Conservation (phyloP, 768 basidiomycete genomes). For the Glaciozyma martinii region DNA sequence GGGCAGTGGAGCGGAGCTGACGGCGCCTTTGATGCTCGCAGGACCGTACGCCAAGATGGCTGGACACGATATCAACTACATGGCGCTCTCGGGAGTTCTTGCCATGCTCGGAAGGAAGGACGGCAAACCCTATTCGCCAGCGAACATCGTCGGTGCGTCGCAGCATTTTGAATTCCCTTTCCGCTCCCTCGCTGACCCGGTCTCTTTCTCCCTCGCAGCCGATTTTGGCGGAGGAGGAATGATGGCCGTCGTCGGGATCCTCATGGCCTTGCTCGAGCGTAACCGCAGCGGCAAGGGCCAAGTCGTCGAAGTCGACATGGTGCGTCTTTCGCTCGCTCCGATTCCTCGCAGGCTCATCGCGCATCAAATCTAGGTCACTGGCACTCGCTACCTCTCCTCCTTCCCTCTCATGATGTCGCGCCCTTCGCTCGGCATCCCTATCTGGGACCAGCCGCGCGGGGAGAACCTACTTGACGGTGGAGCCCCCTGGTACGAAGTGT, state of each 20-base stretch:
- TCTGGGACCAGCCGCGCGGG: conserved; percentile 45
- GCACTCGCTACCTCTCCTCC: conserved; percentile 64
- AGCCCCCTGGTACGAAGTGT: conserved; percentile 63
- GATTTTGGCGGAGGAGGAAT: conserved; percentile 78
- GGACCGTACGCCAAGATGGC: conserved; percentile 69
- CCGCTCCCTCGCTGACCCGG: background rate
- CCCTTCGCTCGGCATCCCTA: conserved; percentile 37
- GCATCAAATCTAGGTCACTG: conserved; percentile 54
- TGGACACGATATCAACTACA: conserved; percentile 81
- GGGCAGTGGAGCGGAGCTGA: background rate
- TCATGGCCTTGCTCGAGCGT: conserved; percentile 65
- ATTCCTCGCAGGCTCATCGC: background rate
- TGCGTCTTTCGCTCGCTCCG: conserved; percentile 35
- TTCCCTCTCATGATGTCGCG: conserved; percentile 53
- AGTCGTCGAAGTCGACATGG: conserved; percentile 69
- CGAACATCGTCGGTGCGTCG: conserved; percentile 51
- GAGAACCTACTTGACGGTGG: conserved; percentile 63
- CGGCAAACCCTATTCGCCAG: conserved; percentile 59
- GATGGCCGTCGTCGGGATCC: conserved; percentile 60
- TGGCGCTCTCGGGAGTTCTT: conserved; percentile 66
- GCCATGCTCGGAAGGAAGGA: conserved; percentile 57
- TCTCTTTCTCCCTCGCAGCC: conserved; percentile 38
- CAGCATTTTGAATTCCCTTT: background rate
- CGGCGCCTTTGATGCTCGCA: conserved; percentile 28
- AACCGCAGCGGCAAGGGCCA: conserved; percentile 59